phyloP scores from a whole-genome alignment of 140 eudicot genomes.

The Anethum foeniculum region DNA sequence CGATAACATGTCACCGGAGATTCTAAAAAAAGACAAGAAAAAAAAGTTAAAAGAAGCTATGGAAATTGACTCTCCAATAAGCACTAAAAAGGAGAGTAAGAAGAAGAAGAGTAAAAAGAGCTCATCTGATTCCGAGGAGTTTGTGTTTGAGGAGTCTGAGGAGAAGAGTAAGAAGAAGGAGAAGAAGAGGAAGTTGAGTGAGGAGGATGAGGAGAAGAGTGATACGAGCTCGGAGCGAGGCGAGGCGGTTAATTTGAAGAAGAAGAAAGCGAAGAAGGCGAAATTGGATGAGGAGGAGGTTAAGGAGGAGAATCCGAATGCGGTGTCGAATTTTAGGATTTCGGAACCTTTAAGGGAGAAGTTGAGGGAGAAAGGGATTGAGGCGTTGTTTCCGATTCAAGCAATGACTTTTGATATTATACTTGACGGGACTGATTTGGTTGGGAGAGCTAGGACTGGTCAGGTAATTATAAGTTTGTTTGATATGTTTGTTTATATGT shows the following conservation, averaged over 20 bases:
- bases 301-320: conserved; percentile 48
- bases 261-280: conserved; percentile 33
- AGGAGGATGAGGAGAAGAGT: conserved; percentile 7
- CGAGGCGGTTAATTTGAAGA: conserved; percentile 17
- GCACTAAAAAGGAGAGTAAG: background rate
- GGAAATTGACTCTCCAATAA: background rate
- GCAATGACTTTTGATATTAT: conserved; percentile 69
- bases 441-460: conserved; percentile 93
- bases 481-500: background rate
- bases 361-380: conserved; percentile 64
- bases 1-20: background rate
- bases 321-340: conserved; percentile 58
- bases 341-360: conserved; percentile 70
- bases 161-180: conserved; percentile 15
- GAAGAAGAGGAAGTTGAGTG: conserved; percentile 9
- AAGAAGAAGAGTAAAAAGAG: background rate
- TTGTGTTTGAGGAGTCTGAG: background rate
- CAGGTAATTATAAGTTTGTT: conserved; percentile 39
- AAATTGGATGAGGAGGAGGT: conserved; percentile 24
- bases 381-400: conserved; percentile 82
- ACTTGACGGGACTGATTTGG: conserved; percentile 88
- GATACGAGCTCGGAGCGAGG: conserved; percentile 15
- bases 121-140: background rate
- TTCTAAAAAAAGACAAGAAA: background rate
- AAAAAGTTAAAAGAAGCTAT: background rate